Evolutionary conservation across 305 asterid genomes (phyloP).

Genomic region (Caryopteris hybrid): DNA sequence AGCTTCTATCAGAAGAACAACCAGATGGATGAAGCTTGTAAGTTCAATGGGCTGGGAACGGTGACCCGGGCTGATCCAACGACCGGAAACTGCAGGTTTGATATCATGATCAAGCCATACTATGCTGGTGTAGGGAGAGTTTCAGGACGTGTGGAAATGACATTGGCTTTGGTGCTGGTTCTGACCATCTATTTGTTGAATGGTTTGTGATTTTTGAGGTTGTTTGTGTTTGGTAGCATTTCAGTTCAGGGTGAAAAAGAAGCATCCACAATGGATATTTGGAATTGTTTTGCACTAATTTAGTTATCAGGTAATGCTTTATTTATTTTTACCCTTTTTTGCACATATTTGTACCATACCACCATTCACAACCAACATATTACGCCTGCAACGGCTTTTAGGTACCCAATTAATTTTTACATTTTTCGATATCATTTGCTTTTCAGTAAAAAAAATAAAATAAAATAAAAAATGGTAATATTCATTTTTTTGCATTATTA

Average conservation of each 20-base stretch:
- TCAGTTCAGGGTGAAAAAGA: not conserved
- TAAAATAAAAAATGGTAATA: too few species aligned
- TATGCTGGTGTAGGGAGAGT: conserved; percentile 39
- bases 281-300: not conserved
- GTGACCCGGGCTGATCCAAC: conserved; percentile 64
- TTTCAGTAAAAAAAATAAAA: too few species aligned
- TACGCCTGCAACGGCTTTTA: too few species aligned
- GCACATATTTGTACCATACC: too few species aligned
- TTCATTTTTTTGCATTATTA: too few species aligned
- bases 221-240: not conserved
- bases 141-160: not conserved
- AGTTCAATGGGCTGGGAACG: conserved; percentile 57
- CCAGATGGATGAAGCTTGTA: conserved; percentile 60
- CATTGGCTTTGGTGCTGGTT: conserved; percentile 22
- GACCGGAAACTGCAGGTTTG: conserved; percentile 51
- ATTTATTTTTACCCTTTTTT: too few species aligned
- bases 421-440: too few species aligned
- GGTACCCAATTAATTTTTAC: too few species aligned
- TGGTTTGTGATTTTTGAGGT: conserved; percentile 22
- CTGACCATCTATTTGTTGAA: conserved; percentile 20
- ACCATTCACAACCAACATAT: too few species aligned
- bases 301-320: not conserved
- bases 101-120: conserved; percentile 49
- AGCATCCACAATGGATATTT: conserved; percentile 2
- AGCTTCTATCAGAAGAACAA: conserved; percentile 69